These are phyloP conservation scores for Tuctoria greenei DNA, from an alignment of 176 grass and related monocot genomes.

Conservation along the genomic window DNA sequence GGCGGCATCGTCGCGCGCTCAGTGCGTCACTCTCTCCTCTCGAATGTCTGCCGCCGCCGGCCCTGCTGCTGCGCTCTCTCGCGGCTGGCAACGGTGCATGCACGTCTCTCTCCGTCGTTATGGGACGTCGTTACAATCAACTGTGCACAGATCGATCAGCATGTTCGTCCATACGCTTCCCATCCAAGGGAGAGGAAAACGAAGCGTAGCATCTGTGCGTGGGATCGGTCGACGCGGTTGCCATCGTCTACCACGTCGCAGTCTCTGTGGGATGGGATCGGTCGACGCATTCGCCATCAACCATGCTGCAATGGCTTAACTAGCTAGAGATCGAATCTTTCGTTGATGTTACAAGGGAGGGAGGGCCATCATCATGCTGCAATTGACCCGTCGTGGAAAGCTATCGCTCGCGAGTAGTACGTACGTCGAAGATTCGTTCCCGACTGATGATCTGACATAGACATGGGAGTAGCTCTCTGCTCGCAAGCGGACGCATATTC, in stretches of 20 bases:
- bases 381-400: not conserved
- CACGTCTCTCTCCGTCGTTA: not conserved
- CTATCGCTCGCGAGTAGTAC: not conserved
- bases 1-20: constrained; percentile 23
- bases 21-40: not conserved
- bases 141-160: not conserved
- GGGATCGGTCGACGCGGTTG: no score
- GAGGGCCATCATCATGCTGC: not conserved
- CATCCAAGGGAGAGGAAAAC: constrained; percentile 27
- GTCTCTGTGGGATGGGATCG: not conserved
- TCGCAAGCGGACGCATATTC: not conserved
- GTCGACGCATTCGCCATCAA: not conserved
- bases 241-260: no score
- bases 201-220: no score
- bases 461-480: no score
- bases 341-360: constrained; percentile 26
- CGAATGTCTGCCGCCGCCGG: constrained; percentile 9
- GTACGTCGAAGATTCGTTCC: not conserved
- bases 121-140: not conserved
- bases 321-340: not conserved
- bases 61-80: not conserved
- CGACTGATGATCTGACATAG: not conserved
- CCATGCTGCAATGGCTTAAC: constrained; percentile 14
- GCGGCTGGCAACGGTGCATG: not conserved
- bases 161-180: constrained; percentile 15